Evolutionary conservation across 192 early-diverging fungal species (phyloP).

Genomic region (Kappamyces sp.): DNA sequence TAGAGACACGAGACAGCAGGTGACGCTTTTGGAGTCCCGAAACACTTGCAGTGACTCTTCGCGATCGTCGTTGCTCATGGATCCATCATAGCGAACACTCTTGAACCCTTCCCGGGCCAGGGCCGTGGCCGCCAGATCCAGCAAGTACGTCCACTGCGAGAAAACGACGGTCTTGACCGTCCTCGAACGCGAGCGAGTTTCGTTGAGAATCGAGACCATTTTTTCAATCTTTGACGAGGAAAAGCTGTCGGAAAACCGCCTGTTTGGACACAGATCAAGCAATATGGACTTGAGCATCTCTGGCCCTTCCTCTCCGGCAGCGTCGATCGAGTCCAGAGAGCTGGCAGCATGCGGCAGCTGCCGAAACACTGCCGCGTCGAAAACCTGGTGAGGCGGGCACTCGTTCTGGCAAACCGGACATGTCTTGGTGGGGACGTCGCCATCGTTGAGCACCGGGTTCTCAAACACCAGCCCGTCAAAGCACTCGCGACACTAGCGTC

Average conservation of each 20-base stretch:
- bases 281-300: neutral
- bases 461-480: neutral
- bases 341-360: no score
- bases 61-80: slow-evolving; percentile 6
- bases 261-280: neutral
- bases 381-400: neutral
- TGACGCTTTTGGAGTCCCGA: neutral
- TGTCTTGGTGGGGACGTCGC: neutral
- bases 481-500: neutral
- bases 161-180: slow-evolving; percentile 14
- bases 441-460: neutral
- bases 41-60: neutral
- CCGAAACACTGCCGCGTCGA: no score
- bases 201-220: slow-evolving; percentile 7
- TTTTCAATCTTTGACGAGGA: slow-evolving; percentile 12
- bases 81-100: slow-evolving; percentile 8
- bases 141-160: slow-evolving; percentile 9
- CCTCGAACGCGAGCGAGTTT: neutral
- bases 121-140: neutral
- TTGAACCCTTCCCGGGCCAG: neutral
- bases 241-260: neutral
- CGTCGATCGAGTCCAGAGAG: neutral
- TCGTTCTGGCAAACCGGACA: neutral
- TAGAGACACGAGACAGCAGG: slow-evolving; percentile 28
- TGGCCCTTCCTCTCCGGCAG: neutral